Percentiles rank a stretch among this genome's conserved stretches.
These are phyloP conservation scores for Tolypocladium cylindrosporum DNA, from an alignment of 2,329 filamentous ascomycete species.

Conservation along the genomic window DNA sequence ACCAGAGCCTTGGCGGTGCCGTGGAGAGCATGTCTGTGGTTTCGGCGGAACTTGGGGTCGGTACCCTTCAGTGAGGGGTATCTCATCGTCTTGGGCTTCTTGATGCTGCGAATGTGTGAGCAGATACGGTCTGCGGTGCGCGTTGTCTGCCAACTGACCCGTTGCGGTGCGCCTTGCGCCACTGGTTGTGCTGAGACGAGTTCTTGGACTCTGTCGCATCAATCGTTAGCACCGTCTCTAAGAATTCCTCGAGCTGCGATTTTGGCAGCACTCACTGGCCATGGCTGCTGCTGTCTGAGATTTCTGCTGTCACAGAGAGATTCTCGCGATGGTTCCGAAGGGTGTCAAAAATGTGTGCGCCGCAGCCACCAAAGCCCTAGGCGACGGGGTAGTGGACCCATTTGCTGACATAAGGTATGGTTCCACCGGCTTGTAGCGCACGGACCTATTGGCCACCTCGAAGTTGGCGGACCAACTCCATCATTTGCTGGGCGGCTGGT, in stretches of 20 bases:
- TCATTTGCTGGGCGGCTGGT: too few relatives aligned
- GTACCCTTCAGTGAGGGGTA: slow-evolving; percentile 98
- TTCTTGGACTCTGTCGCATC: slow-evolving; percentile 84
- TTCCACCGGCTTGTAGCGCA: too few relatives aligned
- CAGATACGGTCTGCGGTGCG: background rate
- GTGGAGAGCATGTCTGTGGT: slow-evolving; percentile 99
- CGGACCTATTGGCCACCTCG: too few relatives aligned
- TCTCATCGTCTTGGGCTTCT: slow-evolving; percentile 98
- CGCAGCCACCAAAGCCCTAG: slow-evolving; percentile 13
- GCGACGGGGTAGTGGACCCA: background rate
- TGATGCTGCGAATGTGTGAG: slow-evolving; percentile 62
- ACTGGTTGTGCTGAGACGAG: slow-evolving; percentile 98
- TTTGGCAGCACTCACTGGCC: slow-evolving; percentile 25
- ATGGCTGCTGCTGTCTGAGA: slow-evolving; percentile 24
- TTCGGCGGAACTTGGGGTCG: slow-evolving; percentile 99
- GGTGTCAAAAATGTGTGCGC: slow-evolving; percentile 20
- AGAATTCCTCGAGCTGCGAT: background rate
- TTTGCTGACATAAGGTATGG: background rate
- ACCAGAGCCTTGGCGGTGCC: slow-evolving; percentile 97
- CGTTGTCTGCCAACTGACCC: slow-evolving; percentile 54
- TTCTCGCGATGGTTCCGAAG: slow-evolving; percentile 14
- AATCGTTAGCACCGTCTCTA: background rate
- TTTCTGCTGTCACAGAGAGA: slow-evolving; percentile 14
- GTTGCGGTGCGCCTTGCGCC: slow-evolving; percentile 98
- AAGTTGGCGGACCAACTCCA: too few relatives aligned